Conservation (phyloP, 2,329 filamentous ascomycete species). For the Geosmithia flava region DNA sequence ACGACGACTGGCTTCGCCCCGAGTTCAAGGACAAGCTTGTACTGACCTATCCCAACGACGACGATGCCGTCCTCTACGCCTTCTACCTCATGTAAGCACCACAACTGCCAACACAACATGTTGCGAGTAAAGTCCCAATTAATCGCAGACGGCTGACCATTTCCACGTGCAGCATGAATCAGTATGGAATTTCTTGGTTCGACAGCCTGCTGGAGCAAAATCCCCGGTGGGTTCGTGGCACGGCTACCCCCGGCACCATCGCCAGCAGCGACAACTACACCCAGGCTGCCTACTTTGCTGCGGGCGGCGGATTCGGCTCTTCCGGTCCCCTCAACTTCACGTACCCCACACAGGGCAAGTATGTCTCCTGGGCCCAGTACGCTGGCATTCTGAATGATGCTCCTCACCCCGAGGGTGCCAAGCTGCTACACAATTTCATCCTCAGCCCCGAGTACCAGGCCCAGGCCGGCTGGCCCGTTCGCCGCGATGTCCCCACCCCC, state of each 20-base stretch:
- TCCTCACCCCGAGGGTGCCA: constrained; percentile 35
- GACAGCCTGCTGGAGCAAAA: constrained; percentile 33
- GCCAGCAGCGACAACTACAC: constrained; percentile 14
- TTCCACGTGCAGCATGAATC: constrained; percentile 17
- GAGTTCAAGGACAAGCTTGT: constrained; percentile 40
- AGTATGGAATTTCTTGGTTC: constrained; percentile 33
- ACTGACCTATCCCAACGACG: constrained; percentile 44
- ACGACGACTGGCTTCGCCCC: constrained; percentile 29
- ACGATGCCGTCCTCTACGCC: constrained; percentile 39
- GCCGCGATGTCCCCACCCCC: constrained; percentile 18
- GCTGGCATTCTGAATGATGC: constrained; percentile 34
- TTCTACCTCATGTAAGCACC: constrained; percentile 32
- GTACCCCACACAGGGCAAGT: constrained; percentile 22
- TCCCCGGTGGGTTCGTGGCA: constrained; percentile 39
- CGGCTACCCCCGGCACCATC: constrained; percentile 25
- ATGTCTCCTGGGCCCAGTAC: constrained; percentile 34
- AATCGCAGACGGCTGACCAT: too few relatives aligned
- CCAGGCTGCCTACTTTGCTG: constrained; percentile 21
- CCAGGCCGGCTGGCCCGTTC: constrained; percentile 18
- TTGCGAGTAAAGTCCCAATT: too few relatives aligned
- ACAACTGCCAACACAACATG: too few relatives aligned
- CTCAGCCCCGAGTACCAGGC: constrained; percentile 26
- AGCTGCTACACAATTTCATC: constrained; percentile 34
- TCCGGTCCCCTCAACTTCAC: constrained; percentile 9
- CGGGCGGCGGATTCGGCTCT: constrained; percentile 7